Conservation (phyloP, 2,329 filamentous ascomycete species). For the Chaetomiaceae sp. region DNA sequence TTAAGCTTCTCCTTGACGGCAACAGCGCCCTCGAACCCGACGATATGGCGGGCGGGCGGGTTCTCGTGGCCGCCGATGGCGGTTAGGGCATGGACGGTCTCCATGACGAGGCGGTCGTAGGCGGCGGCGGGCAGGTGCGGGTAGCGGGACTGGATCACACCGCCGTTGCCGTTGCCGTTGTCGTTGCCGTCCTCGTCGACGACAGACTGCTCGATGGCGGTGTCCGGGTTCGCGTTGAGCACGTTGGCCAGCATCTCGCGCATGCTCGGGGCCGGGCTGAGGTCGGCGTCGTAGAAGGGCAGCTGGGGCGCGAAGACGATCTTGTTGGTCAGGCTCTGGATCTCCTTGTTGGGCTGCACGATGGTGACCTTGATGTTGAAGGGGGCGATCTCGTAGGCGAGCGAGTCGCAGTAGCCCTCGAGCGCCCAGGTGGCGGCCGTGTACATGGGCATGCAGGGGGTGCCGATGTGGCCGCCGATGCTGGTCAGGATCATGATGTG, state of each 20-base stretch:
- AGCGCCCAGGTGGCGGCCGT: conserved; percentile 91
- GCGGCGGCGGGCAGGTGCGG: conserved; percentile 63
- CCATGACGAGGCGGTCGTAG: conserved; percentile 68
- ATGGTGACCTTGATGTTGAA: conserved; percentile 97
- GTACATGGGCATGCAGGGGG: conserved; percentile 84
- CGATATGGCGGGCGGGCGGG: conserved; percentile 87
- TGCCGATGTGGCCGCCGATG: conserved; percentile 87
- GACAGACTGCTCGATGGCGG: conserved; percentile 37
- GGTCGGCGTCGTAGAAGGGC: conserved; percentile 55
- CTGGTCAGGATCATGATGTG: conserved; percentile 88
- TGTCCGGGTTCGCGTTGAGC: conserved; percentile 67
- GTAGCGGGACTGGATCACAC: conserved; percentile 63
- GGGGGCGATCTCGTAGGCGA: conserved; percentile 92
- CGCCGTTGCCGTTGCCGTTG: too few relatives aligned
- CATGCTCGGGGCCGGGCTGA: conserved; percentile 71
- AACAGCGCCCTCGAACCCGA: conserved; percentile 78
- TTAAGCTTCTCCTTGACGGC: conserved; percentile 95
- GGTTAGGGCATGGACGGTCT: conserved; percentile 85
- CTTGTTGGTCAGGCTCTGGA: conserved; percentile 78
- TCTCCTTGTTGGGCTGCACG: conserved; percentile 91
- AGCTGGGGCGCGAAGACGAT: conserved; percentile 79
- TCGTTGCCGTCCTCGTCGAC: too few relatives aligned
- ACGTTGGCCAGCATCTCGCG: conserved; percentile 77
- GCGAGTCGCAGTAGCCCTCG: conserved; percentile 90
- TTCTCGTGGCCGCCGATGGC: conserved; percentile 95